Evolutionary conservation across 2,329 filamentous ascomycete genomes (phyloP).

Genomic region (Aspergillus pseudotamarii): DNA sequence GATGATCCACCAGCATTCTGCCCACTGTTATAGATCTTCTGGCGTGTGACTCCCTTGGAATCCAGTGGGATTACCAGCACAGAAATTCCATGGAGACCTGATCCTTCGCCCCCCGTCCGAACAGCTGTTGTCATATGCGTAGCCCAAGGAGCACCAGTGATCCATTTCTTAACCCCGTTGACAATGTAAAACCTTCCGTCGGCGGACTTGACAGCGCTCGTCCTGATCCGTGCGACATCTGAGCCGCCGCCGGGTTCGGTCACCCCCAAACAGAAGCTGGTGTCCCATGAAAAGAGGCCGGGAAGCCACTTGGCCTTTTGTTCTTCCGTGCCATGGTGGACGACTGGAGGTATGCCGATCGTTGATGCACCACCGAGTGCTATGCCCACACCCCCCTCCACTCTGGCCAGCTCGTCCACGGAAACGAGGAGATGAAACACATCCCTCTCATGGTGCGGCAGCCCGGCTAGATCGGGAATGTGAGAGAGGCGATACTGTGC

Average conservation of each 20-base stretch:
- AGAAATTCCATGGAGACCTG: conserved; percentile 72
- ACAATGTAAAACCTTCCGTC: conserved; percentile 63
- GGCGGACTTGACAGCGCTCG: conserved; percentile 70
- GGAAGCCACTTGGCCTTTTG: conserved; percentile 21
- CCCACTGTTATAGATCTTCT: conserved; percentile 49
- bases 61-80: conserved; percentile 70
- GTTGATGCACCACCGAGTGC: conserved; percentile 14
- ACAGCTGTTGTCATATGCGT: conserved; percentile 68
- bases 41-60: conserved; percentile 53
- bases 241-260: conserved; percentile 37
- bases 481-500: no score
- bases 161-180: conserved; percentile 76
- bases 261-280: conserved; percentile 11
- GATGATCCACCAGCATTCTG: no score
- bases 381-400: no score
- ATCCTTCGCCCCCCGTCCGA: conserved; percentile 59
- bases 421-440: conserved; percentile 3
- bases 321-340: conserved; percentile 17
- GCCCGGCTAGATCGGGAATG: no score
- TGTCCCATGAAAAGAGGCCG: conserved; percentile 14
- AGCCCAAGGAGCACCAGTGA: conserved; percentile 72
- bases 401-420: neutral
- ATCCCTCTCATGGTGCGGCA: no score
- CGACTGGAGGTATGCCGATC: conserved; percentile 19
- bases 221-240: conserved; percentile 74